phyloP scores from a whole-genome alignment of 805 yeast genomes.

The Metschnikowia lochheadii region DNA sequence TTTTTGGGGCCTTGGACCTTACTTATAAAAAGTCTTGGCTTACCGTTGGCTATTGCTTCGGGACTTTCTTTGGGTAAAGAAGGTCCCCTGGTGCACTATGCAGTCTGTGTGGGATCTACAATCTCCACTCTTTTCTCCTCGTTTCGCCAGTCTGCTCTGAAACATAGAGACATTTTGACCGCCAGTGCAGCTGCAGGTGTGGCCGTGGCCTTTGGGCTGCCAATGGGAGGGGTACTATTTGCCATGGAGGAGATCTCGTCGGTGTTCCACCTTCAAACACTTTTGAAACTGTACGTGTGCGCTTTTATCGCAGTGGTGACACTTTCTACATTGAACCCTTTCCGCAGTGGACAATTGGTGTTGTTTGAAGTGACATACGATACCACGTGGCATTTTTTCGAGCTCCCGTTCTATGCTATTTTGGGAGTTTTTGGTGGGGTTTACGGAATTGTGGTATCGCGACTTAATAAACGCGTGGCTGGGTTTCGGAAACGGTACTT shows the following conservation, averaged over 20 bases:
- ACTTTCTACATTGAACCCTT: slow-evolving; percentile 79
- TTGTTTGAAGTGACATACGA: slow-evolving; percentile 89
- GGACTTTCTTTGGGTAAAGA: slow-evolving; percentile 95
- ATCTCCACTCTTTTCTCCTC: slow-evolving; percentile 52
- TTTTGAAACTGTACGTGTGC: slow-evolving; percentile 91
- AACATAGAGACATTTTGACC: slow-evolving; percentile 58
- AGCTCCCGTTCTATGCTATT: slow-evolving; percentile 72
- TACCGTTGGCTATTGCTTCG: slow-evolving; percentile 89
- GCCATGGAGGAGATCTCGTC: slow-evolving; percentile 87
- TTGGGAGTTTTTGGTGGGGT: slow-evolving; percentile 90
- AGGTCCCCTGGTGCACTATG: slow-evolving; percentile 97
- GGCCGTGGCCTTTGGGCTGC: slow-evolving; percentile 96
- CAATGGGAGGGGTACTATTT: slow-evolving; percentile 94
- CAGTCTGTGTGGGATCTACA: slow-evolving; percentile 91
- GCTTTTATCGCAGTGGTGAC: slow-evolving; percentile 83
- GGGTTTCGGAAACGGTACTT: slow-evolving; percentile 72
- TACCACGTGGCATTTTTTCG: slow-evolving; percentile 80
- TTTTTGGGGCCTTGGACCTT: slow-evolving; percentile 74
- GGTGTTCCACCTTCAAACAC: slow-evolving; percentile 66
- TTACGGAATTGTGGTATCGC: slow-evolving; percentile 75
- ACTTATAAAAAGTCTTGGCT: slow-evolving; percentile 67
- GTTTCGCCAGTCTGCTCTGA: slow-evolving; percentile 44
- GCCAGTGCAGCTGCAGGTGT: slow-evolving; percentile 98
- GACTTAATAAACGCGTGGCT: slow-evolving; percentile 70
- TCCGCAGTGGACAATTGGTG: slow-evolving; percentile 90